Evolutionary conservation across 495 filamentous ascomycete genomes (phyloP).

Genomic region (Cetradonia linearis): DNA sequence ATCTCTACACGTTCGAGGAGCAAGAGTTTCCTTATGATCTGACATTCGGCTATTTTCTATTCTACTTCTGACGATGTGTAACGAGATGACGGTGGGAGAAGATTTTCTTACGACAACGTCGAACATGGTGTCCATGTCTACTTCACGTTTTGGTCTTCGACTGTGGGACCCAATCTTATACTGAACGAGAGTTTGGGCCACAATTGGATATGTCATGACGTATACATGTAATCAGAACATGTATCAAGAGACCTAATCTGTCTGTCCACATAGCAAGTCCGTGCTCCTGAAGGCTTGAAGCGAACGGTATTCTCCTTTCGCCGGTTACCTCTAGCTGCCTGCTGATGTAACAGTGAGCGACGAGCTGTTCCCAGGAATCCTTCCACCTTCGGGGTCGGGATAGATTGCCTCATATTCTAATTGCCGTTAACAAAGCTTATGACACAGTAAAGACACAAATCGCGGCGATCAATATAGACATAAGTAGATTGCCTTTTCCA

Average conservation of each 20-base stretch:
- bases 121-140: neutral
- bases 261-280: neutral
- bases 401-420: neutral
- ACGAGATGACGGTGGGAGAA: neutral
- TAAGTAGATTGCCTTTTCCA: neutral
- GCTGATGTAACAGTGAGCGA: neutral
- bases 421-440: neutral
- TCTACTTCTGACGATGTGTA: constrained; percentile 1
- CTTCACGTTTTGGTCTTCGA: neutral
- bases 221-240: neutral
- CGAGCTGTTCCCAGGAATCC: neutral
- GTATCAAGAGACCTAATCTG: neutral
- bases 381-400: neutral
- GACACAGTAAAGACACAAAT: neutral
- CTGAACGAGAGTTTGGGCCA: neutral
- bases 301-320: neutral
- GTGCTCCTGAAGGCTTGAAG: neutral
- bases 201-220: neutral
- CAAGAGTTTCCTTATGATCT: neutral
- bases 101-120: neutral
- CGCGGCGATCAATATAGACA: neutral
- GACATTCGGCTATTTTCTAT: neutral
- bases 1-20: neutral
- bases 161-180: neutral
- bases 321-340: neutral